Base-by-base conservation (phyloP, 2,329 filamentous ascomycete species). In the Colletotrichum tropicicola region DNA sequence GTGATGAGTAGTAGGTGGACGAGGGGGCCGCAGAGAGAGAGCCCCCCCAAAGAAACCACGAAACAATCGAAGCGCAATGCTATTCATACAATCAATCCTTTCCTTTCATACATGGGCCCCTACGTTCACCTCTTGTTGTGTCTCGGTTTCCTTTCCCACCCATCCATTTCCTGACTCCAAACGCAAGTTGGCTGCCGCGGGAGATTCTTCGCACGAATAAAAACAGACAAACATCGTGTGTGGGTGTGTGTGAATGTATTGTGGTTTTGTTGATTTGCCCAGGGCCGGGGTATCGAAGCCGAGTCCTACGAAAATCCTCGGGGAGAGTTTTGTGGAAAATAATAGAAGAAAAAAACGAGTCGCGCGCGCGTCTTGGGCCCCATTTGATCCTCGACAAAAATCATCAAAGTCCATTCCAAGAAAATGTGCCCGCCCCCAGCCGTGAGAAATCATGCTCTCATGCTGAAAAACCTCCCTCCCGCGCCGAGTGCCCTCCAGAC, bases 401-500 rank as follows among this genome's bases (percentile, higher is more conserved):
- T 58, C 63, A 51, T 64, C 63, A 66, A 55, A 63, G 51, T 64
- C 63, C 59, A 63, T 64, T 58, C 45, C 63, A 21, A 21, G 47
- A 62, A 53, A 47, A 37, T 25, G 57, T 65, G 61, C 57, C 43
- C 51, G 51, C 44, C 30, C 63, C 19, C 59, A 64, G 58, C 59
- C 52, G 63, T 63, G 63, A 66, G 63, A 66, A 52, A 47, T 64
- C 59, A 52, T 66, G 59, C 59, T 58, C 63, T 63, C 59, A 47
- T 66, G 51, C 59, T 64, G 44, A 28, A 61, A 51, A 55, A 12
- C 21, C 28, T 27, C 19, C 19, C 21, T 48, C 41, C 35, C 25
- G 35, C 35, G 44, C 61, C 49, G 17, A 48, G 23, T 41, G 47
- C 47, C 55, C 56, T 41, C 19, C 17, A n/a, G 7, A 9, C 17